Evolutionary conservation across 192 early-diverging fungal species (phyloP).

Genomic region (Geosiphon pyriformis): DNA sequence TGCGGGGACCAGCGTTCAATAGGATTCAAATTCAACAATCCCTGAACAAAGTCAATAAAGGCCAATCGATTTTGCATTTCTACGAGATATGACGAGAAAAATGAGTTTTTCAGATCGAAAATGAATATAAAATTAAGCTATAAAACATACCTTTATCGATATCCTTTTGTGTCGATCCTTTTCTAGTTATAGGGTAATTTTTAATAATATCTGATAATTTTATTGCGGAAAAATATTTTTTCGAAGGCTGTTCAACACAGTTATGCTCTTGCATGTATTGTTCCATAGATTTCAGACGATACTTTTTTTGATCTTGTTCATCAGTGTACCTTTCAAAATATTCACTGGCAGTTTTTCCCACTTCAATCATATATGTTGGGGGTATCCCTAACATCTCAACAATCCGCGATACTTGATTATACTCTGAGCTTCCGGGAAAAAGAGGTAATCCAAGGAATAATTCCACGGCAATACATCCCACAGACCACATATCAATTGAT

Average conservation of each 20-base stretch:
- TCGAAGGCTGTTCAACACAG: slow-evolving; percentile 85
- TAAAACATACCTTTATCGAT: slow-evolving; percentile 61
- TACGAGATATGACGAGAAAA: slow-evolving; percentile 20
- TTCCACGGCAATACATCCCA: slow-evolving; percentile 97
- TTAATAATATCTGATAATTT: slow-evolving; percentile 86
- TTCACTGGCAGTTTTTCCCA: slow-evolving; percentile 77
- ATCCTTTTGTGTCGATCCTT: slow-evolving; percentile 56
- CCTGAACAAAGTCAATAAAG: slow-evolving; percentile 89
- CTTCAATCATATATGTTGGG: slow-evolving; percentile 89
- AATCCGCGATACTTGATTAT: slow-evolving; percentile 92
- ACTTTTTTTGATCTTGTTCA: slow-evolving; percentile 47
- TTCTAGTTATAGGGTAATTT: slow-evolving; percentile 74
- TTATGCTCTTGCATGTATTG: slow-evolving; percentile 76
- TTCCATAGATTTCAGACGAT: slow-evolving; percentile 73
- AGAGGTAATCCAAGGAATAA: slow-evolving; percentile 92
- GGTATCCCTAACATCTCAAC: slow-evolving; percentile 91
- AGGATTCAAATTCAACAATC: slow-evolving; percentile 87
- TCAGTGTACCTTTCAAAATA: slow-evolving; percentile 72
- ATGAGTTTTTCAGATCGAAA: background rate
- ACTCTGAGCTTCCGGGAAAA: slow-evolving; percentile 94
- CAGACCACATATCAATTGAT: slow-evolving; percentile 97
- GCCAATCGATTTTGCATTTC: slow-evolving; percentile 69
- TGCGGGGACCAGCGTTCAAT: slow-evolving; percentile 92
- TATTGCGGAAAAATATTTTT: slow-evolving; percentile 83
- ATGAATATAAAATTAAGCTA: background rate